phyloP scores from a whole-genome alignment of 106 monocot genomes.

The Phalaenopsis equestris region DNA sequence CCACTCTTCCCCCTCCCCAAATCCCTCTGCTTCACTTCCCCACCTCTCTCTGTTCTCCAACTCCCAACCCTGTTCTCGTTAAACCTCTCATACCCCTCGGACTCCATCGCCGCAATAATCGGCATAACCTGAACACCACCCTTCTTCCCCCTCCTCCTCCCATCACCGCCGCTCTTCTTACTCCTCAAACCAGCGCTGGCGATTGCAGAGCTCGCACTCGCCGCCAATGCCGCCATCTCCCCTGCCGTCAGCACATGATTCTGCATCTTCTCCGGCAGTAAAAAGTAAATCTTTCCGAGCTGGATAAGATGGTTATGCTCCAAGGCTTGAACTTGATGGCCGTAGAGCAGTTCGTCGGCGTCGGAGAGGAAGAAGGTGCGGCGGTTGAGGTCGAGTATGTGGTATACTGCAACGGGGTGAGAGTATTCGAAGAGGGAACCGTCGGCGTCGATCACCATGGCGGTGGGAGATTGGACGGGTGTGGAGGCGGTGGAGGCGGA shows the following conservation, averaged over 20 bases:
- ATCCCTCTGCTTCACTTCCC: background rate
- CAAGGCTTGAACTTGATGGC: background rate
- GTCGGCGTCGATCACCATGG: constrained; percentile 2
- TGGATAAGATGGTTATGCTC: background rate
- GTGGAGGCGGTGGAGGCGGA: background rate
- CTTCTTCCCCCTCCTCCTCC: background rate
- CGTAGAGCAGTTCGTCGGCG: constrained; percentile 7
- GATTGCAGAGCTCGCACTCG: constrained; percentile 8
- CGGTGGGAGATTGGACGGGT: background rate
- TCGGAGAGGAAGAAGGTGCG: constrained; percentile 12
- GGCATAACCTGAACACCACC: background rate
- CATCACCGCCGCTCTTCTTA: background rate
- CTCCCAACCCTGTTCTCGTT: background rate
- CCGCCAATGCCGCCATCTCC: constrained; percentile 12
- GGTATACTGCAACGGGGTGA: background rate
- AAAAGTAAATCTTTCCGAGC: constrained; percentile 14
- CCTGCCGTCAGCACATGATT: background rate
- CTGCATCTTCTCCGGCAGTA: constrained; percentile 6
- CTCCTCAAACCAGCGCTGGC: background rate
- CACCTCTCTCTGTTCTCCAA: background rate
- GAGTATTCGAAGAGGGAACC: constrained; percentile 3
- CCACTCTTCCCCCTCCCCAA: background rate
- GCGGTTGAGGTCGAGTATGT: background rate
- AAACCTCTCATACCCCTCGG: background rate
- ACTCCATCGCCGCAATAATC: background rate